Base-by-base conservation (phyloP, 1,139 yeast genomes). In the Yamadazyma siamensis region DNA sequence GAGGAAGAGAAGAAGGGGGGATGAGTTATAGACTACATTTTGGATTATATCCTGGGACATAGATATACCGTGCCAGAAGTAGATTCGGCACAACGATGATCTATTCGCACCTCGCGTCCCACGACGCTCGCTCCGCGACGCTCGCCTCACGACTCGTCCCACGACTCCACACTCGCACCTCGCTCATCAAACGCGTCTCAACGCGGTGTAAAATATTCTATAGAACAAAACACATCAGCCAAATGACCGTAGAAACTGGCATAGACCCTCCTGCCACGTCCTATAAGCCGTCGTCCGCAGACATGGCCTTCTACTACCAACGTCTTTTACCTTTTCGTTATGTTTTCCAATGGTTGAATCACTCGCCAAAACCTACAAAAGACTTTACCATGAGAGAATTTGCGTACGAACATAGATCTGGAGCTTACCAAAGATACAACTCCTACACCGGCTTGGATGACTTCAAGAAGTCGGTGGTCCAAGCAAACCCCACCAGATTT, bases 321-420 rank as follows among this genome's bases (percentile, higher is more conserved):
- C 63, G 80, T 22, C 60, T 86, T 23, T 64, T 80, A 15, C 91
- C 91, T 1, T 87, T 84, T 60, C 71, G 80, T 38, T 69, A 77
- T 26, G 65, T 89, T 14, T 89, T 81, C 59, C 82, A 77, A 41
- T 91, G 98, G 98, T 64, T 91, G 31, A 85, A 80, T 49, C 97
- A 88, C 52, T 80, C 94, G 0, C 86, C 84, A 1, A 75, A 73
- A 31, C 81, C 87, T 11, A 64, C 69, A 29, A 63, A 67, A 23
- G 88, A 80, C 52, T 88, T 91, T 57, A 77, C 86, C 17, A 80
- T 85, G 73, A 73, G 99, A 45, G 99, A 91, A 53, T 80, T 91
- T 54, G 98, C 98, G 1, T 88, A 83, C 64, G 95, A 94, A 33
- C 77, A 83, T 49, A 70, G 84, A 43, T 77, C 84, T 22, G 94